Base-by-base conservation (phyloP, 768 basidiomycete species). In the Auricularia heimuer region DNA sequence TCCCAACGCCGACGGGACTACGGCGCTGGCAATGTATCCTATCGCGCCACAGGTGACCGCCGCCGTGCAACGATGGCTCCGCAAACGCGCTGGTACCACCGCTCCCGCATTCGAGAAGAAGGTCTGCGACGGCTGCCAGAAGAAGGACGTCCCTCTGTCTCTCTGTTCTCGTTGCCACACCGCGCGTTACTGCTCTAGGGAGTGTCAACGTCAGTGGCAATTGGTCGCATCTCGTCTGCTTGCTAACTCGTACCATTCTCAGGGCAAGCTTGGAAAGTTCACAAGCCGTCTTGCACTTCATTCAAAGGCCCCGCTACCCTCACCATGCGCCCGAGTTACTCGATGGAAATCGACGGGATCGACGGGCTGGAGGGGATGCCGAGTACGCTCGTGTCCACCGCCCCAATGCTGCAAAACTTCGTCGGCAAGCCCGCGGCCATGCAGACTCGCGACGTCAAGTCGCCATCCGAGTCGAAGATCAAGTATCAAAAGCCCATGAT, bases 161-260 rank as follows among this genome's bases (percentile, higher is more conserved):
- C 73, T 72, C 62, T 84, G 85, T 63, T 67, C 72, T 3, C 73
- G 74, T 35, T 86, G 85, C 61, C 76, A 75, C 16, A 70, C 80
- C 0, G 76, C 74, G 3, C 72, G 79, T 29, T 86, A 86, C 66
- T 86, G 85, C 64, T 83, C 83, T 4, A 67, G 72, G 1, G 79
- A 78, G 37, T 85, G 85, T 66, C 85, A 85, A 72, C 73, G 85
- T 83, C 68, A 3, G 82, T 51, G 10, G 11, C 21, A 6, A 18
- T 18, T 18, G 47, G 4, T 51, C 37, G 35, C 34, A 47, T 44
- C 12, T 45, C 16, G 12, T 16, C 18, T 3, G 36, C 4, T 29
- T 24, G 34, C 7, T 45, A 37, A 68, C 37, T 14, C 37, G 21
- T n/a, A 45, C 44, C 44, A 45, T 45, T 45, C 44, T 51, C 65